phyloP scores from a whole-genome alignment of 202 grass and related monocot species.

The Digitaria exilis region DNA sequence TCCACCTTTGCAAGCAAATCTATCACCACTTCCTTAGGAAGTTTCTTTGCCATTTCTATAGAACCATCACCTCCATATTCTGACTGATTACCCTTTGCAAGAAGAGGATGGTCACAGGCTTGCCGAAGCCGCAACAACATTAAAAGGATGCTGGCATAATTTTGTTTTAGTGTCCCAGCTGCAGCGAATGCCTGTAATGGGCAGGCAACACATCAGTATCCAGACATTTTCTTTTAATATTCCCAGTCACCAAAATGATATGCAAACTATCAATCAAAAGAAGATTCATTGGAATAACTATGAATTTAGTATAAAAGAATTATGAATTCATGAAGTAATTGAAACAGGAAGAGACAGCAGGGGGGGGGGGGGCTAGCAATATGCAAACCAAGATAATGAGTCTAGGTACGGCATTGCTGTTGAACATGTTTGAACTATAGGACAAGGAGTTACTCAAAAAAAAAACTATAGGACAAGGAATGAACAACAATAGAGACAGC shows the following conservation, averaged over 20 bases:
- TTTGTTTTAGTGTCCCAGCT: conserved; percentile 95
- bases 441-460: too few relatives aligned
- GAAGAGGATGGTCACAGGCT: conserved; percentile 94
- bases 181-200: conserved; percentile 85
- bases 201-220: conserved; percentile 20
- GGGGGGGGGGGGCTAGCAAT: too few relatives aligned
- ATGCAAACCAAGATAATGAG: too few relatives aligned
- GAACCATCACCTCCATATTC: conserved; percentile 76
- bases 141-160: conserved; percentile 94
- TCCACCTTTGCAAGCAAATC: conserved; percentile 81
- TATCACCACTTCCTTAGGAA: conserved; percentile 70
- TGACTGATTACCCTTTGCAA: conserved; percentile 84
- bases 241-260: conserved; percentile 16
- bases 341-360: background rate
- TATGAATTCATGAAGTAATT: background rate
- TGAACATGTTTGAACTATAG: background rate
- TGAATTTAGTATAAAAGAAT: background rate
- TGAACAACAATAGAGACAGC: background rate
- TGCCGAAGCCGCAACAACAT: conserved; percentile 91
- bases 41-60: conserved; percentile 83
- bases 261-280: conserved; percentile 12
- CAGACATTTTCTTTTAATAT: conserved; percentile 22
- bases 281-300: background rate
- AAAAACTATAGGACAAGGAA: background rate
- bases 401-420: background rate